Evolutionary conservation across 768 basidiomycete species (phyloP), one percentile per base, ranked within the genome.

Genomic region (Botryobasidium botryosum): DNA sequence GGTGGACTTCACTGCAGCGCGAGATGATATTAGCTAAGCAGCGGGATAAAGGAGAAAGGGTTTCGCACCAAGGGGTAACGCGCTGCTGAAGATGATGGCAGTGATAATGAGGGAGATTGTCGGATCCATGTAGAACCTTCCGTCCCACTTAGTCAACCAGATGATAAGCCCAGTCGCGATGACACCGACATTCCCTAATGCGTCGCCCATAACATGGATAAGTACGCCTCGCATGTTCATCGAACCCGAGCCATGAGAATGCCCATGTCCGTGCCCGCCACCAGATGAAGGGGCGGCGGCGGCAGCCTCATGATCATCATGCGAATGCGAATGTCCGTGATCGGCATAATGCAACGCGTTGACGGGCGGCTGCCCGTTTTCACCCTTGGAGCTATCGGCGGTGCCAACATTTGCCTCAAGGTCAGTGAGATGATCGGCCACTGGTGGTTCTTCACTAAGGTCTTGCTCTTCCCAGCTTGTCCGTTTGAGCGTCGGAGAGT

Each of bases 221-320:
- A 97, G 67, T 1, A 99, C 69, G 25, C 90, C 94, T n/a, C 68
- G 80, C 91, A 97, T 96, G 62, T 97, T 99, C 94, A 99, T 97
- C 1, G 79, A 85, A 21, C 36, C 51, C 8, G 55, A 47, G 6
- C 63, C 62, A 54, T 77, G 74, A 18, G 62, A 51, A 57, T 71
- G 64, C 58, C 64, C 45, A 35, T 62, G 60, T 6, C 50, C 53
- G 18, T 38, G 38, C 12, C 42, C 24, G n/a, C 28, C 8, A 31
- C 20, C 21, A 27, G 33, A 25, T 4, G 43, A 25, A 28, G 25
- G 13, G 29, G 6, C 25, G n/a, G 24, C 28, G 5, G 25, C 39
- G 28, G 27, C 40, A 42, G 40, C 48, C 8, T 51, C 51, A 26
- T 44, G 28, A 10, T 26, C 40, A 26, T 49, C 43, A 27, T 53